phyloP scores from a whole-genome alignment of 176 grass and related monocot species.

The Eleusine indica region DNA sequence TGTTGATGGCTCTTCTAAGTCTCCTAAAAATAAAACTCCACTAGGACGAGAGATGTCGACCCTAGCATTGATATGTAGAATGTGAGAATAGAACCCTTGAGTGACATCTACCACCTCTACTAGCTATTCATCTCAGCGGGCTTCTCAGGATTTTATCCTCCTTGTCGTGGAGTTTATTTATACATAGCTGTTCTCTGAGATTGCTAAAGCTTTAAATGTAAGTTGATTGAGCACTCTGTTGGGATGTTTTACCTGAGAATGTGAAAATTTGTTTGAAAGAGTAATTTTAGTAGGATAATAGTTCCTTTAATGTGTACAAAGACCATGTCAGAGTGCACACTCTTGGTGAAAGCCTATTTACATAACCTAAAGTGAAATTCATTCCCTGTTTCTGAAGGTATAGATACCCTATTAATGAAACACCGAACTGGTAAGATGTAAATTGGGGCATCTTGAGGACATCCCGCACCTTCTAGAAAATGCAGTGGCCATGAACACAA shows the following conservation, averaged over 20 bases:
- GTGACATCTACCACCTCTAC: too few species aligned
- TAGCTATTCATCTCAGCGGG: background rate
- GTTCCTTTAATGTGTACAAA: background rate
- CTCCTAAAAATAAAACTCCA: too few species aligned
- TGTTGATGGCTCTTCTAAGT: background rate
- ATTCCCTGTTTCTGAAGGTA: background rate
- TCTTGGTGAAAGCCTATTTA: background rate
- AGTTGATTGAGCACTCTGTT: background rate
- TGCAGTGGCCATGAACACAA: slow-evolving; percentile 2
- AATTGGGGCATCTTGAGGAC: background rate
- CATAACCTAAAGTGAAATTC: background rate
- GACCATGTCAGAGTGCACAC: too few species aligned
- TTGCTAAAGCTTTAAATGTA: background rate
- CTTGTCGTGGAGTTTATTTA: background rate
- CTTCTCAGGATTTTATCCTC: background rate
- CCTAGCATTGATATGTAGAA: background rate
- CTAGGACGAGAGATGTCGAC: too few species aligned
- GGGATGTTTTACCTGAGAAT: background rate
- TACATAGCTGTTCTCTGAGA: background rate
- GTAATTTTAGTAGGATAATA: background rate
- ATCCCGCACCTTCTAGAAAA: background rate
- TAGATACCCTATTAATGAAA: background rate
- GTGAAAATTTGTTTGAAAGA: too few species aligned
- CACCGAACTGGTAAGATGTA: background rate
- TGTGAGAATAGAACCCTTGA: background rate